Conservation (phyloP, 495 filamentous ascomycete species). For the Trichoderma gamsii region DNA sequence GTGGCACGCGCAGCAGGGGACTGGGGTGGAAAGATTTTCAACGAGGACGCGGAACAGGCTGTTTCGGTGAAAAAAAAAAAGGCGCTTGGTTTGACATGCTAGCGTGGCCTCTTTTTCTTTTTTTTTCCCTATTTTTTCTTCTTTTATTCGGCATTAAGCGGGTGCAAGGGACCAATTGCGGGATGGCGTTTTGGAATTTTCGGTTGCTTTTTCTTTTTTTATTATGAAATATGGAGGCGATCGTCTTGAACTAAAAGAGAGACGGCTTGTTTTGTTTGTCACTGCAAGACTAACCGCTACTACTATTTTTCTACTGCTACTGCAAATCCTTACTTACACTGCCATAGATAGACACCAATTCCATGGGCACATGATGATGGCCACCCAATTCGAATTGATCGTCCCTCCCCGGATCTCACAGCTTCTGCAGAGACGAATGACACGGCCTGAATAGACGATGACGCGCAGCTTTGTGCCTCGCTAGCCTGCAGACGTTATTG, state of each 20-base stretch:
- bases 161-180: neutral
- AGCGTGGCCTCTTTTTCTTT: constrained; percentile 2
- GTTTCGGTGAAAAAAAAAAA: constrained; percentile 48
- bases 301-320: neutral
- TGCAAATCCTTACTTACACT: neutral
- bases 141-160: neutral
- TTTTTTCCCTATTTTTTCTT: neutral
- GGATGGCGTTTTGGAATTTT: neutral
- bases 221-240: neutral
- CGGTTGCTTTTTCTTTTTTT: neutral
- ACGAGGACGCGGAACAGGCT: constrained; percentile 57
- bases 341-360: neutral
- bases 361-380: neutral
- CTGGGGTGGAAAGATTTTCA: constrained; percentile 55
- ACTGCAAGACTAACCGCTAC: no score
- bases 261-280: no score
- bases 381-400: neutral
- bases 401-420: neutral
- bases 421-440: neutral
- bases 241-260: neutral
- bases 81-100: neutral
- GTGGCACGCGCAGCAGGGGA: constrained; percentile 54
- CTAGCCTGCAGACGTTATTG: constrained; percentile 6
- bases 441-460: neutral
- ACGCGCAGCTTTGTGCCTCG: constrained; percentile 2